Evolutionary conservation across 2,329 filamentous ascomycete genomes (phyloP), one percentile per base, ranked within the genome.

Genomic region (Fusarium nanum): DNA sequence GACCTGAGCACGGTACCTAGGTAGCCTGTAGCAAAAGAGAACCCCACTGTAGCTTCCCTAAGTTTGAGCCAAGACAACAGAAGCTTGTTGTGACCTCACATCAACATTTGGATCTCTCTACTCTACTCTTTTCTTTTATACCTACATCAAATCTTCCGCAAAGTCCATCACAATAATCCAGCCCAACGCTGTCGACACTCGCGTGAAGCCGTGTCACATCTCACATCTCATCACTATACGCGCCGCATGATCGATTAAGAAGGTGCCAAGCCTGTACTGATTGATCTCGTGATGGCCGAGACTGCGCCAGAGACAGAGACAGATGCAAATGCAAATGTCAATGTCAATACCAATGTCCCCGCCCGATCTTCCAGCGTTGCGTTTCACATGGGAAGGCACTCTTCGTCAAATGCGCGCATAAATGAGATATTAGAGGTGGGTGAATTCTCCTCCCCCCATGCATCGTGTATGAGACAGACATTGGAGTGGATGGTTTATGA

Each of bases 361-460:
- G 58, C 67, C 22, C 70, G 67, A 69, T 13, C 67, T 57, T 71
- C 75, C 5, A 72, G 58, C 67, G 53, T 69, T 61, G 63, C 64
- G 16, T 58, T 72, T 42, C 71, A 69, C 34, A 64, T 67, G 34
- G 70, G 74, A 32, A 44, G 53, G 41, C 71, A 76, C 30, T 76
- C 75, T 25, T 64, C 72, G 37, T 81, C 81, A 27, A 79, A 76
- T 63, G 81, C 81, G 58, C 82, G 83, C 55, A 79, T 85, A 68
- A 78, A 80, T 64, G 80, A 81, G 61, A 84, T 85, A 57, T 79
- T 85, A 60, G 80, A 85, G 80, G 83, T 85, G 75, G 73, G 81
- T 68, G 46, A 22, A 42, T 32, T 46, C 37, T 44, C 28, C 30
- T 50, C 37, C 37, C 32, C 30, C 27, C 32, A 25, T 50, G 32